Conservation (phyloP, 495 filamentous ascomycete genomes). For the Glutinoglossum americanum region DNA sequence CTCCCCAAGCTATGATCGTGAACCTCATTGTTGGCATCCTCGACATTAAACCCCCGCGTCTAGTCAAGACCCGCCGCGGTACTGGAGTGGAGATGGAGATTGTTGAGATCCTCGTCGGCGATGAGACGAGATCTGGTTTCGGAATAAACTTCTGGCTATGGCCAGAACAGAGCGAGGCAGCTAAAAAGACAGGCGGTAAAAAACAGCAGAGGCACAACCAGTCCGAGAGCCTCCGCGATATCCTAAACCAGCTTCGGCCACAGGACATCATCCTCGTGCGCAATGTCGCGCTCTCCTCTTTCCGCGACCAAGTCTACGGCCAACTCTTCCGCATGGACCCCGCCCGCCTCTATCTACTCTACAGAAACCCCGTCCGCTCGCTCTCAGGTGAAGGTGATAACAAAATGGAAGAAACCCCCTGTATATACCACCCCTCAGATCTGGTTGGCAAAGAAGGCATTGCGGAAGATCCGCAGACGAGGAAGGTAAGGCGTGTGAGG, state of each 20-base stretch:
- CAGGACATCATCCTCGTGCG: slow-evolving; percentile 56
- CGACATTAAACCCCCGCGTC: slow-evolving; percentile 42
- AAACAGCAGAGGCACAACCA: neutral
- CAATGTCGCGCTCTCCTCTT: slow-evolving; percentile 56
- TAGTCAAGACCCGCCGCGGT: slow-evolving; percentile 27
- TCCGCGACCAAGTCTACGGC: slow-evolving; percentile 54
- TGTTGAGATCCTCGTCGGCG: slow-evolving; percentile 61
- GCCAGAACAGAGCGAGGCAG: slow-evolving; percentile 9
- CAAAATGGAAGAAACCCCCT: slow-evolving; percentile 9
- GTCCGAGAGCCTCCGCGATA: slow-evolving; percentile 18
- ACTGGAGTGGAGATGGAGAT: slow-evolving; percentile 31
- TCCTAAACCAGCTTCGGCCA: slow-evolving; percentile 31
- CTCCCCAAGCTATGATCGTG: slow-evolving; percentile 58
- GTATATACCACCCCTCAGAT: slow-evolving; percentile 21
- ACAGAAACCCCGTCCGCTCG: slow-evolving; percentile 16
- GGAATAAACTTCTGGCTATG: slow-evolving; percentile 64
- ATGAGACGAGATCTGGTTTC: slow-evolving; percentile 70
- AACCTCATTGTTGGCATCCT: slow-evolving; percentile 64
- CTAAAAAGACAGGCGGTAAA: neutral
- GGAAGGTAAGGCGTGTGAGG: slow-evolving; percentile 43
- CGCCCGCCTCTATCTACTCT: slow-evolving; percentile 50
- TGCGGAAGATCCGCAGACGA: slow-evolving; percentile 18
- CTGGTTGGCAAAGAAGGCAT: slow-evolving; percentile 14
- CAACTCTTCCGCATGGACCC: slow-evolving; percentile 46
- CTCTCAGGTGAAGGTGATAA: slow-evolving; percentile 13